Base-by-base conservation (phyloP, 2,329 filamentous ascomycete species). In the Pestalotiopsis fici region DNA sequence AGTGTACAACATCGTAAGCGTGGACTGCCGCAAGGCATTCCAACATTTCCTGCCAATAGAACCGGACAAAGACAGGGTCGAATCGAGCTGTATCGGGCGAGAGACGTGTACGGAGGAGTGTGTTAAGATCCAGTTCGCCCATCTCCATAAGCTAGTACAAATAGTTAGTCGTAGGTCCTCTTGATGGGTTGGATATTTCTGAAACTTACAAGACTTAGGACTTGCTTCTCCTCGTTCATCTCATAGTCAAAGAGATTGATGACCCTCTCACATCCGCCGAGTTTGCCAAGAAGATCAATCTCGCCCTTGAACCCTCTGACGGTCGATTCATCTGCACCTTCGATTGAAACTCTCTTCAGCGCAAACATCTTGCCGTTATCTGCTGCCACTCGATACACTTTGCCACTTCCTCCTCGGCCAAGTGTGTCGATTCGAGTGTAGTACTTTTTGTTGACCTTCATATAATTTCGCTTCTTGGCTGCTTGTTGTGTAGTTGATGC, bases 41-140 rank as follows among this genome's bases (percentile, higher is more conserved):
- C 21, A 99, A 90, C 96, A 99, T 99, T 81, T 99, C 96, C 79
- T 97, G 96, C 96, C 96, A 99, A 84, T 97, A 97, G 81, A 93
- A 97, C n/a, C 96, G 92, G 13, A 96, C 94, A 78, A 98, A 98
- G 65, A 92, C 93, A 1, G 93, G 87, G 76, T 99, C 96, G 69
- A 99, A 91, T 68, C 86, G 88, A 50, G 93, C 88, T 65, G 92
- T 88, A 69, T 94, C 91, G 0, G 85, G 87, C 74, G 90, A 93
- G 74, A 93, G 83, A 11, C 90, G 89, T 71, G 90, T 88, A 43
- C 90, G 91, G 71, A 99, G 87, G 65, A 98, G 90, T 66, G 91
- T 93, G 76, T 97, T 93, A 75, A 99, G 87, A 79, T 99, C 96
- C 25, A 95, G 89, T 81, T 99, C 96, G 71, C 96, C 96, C 77